A percentile compares a stretch with the other conserved stretches of the same genome.
phyloP scores from a whole-genome alignment of 2,329 filamentous ascomycete species.

The Ophiostoma triangulosporum region DNA sequence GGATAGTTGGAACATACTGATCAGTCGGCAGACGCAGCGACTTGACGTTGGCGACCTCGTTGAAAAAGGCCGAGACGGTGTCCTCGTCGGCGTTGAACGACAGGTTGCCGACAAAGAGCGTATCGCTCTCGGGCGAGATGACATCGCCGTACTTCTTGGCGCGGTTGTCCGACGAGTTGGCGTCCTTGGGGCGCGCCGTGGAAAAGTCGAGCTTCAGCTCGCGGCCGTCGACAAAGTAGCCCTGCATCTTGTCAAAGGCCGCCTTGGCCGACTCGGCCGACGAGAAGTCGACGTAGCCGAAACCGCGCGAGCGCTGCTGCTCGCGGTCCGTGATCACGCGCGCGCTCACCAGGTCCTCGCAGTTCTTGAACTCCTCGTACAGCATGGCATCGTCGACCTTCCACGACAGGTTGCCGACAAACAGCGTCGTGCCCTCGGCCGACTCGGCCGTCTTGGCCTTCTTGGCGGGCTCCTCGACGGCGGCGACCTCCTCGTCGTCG shows the following conservation, averaged over 20 bases:
- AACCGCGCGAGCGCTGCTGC: slow-evolving; percentile 73
- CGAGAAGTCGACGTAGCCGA: slow-evolving; percentile 84
- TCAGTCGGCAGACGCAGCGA: slow-evolving; percentile 83
- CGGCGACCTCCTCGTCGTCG: slow-evolving; percentile 32
- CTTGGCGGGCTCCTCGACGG: slow-evolving; percentile 55
- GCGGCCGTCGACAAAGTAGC: slow-evolving; percentile 23
- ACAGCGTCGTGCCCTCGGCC: slow-evolving; percentile 48
- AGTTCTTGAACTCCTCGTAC: slow-evolving; percentile 66
- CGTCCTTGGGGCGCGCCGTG: slow-evolving; percentile 18
- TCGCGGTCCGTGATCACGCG: slow-evolving; percentile 76
- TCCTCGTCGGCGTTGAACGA: slow-evolving; percentile 75
- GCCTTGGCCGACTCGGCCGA: slow-evolving; percentile 34
- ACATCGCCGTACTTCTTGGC: slow-evolving; percentile 64
- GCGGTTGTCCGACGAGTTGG: slow-evolving; percentile 47
- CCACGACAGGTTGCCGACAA: slow-evolving; percentile 85
- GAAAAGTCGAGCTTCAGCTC: slow-evolving; percentile 28
- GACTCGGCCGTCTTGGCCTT: slow-evolving; percentile 29
- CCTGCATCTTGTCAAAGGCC: slow-evolving; percentile 27
- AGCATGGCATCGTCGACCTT: slow-evolving; percentile 76
- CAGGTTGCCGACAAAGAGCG: slow-evolving; percentile 84
- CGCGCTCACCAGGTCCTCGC: slow-evolving; percentile 56
- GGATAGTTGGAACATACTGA: slow-evolving; percentile 32
- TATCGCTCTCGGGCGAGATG: slow-evolving; percentile 67
- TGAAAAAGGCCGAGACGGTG: slow-evolving; percentile 59
- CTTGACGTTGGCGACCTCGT: slow-evolving; percentile 54